Evolutionary conservation across 371 early-diverging fungal genomes (phyloP).

Genomic region (Circinella umbellata): DNA sequence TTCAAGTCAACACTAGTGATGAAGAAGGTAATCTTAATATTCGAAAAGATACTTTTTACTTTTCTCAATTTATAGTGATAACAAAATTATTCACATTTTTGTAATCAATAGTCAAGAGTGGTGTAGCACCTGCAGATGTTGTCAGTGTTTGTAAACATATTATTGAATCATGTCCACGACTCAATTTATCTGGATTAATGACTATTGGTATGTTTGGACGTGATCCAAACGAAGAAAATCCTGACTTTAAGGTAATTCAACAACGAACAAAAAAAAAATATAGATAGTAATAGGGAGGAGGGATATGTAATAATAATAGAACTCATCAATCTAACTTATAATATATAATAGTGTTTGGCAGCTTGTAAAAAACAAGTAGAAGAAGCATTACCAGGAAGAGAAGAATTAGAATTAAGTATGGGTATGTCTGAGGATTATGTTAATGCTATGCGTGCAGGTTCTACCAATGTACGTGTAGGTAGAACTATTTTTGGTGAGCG

Average conservation of each 20-base stretch:
- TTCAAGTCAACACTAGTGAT: slow-evolving; percentile 94
- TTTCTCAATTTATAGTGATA: not conserved
- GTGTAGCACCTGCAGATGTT: slow-evolving; percentile 60
- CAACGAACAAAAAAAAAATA: slow-evolving; percentile 10
- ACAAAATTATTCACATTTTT: not conserved
- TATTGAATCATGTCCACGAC: slow-evolving; percentile 63
- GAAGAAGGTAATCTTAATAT: too few relatives aligned
- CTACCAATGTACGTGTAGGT: slow-evolving; percentile 93
- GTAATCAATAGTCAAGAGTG: slow-evolving; percentile 75
- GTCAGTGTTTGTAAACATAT: slow-evolving; percentile 67
- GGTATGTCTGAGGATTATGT: slow-evolving; percentile 97
- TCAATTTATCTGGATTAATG: slow-evolving; percentile 89
- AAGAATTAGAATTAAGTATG: slow-evolving; percentile 85
- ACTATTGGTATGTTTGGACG: slow-evolving; percentile 86
- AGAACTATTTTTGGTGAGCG: slow-evolving; percentile 88
- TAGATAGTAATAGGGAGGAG: not conserved
- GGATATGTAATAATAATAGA: too few relatives aligned
- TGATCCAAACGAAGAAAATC: slow-evolving; percentile 67
- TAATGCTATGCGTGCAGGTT: slow-evolving; percentile 81
- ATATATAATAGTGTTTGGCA: slow-evolving; percentile 36
- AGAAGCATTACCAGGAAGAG: slow-evolving; percentile 26
- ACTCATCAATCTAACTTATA: too few relatives aligned
- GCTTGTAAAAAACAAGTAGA: slow-evolving; percentile 43
- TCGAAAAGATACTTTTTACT: slow-evolving; percentile 20
- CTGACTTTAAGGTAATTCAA: slow-evolving; percentile 78